Evolutionary conservation across 352 stramenopile species (phyloP).

Genomic region (Aphanomyces cochlioides): DNA sequence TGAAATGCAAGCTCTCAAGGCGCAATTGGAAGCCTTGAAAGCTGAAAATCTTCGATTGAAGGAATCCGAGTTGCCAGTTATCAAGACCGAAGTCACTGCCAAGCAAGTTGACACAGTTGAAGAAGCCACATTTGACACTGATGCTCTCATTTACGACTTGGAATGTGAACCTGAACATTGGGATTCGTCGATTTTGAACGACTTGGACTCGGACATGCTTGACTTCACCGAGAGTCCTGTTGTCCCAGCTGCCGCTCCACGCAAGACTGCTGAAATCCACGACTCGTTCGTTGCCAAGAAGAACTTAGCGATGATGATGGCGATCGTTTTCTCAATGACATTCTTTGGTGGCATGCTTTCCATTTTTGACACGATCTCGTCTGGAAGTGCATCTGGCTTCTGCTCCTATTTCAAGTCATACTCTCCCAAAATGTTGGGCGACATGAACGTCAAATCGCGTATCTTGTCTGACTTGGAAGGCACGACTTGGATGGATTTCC

Average conservation of each 20-base stretch:
- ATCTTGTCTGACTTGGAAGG: slow-evolving; percentile 84
- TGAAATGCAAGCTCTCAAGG: slow-evolving; percentile 67
- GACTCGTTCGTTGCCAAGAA: slow-evolving; percentile 65
- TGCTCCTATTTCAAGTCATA: slow-evolving; percentile 77
- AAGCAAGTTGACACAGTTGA: slow-evolving; percentile 9
- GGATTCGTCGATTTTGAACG: slow-evolving; percentile 31
- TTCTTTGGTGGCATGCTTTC: slow-evolving; percentile 75
- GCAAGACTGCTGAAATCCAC: slow-evolving; percentile 27
- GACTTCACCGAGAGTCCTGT: slow-evolving; percentile 10
- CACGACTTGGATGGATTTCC: slow-evolving; percentile 85
- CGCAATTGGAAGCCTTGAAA: slow-evolving; percentile 68
- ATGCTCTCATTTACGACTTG: slow-evolving; percentile 69
- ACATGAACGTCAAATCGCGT: slow-evolving; percentile 82
- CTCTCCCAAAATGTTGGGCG: slow-evolving; percentile 68
- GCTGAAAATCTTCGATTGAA: slow-evolving; percentile 62
- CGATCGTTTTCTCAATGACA: slow-evolving; percentile 82
- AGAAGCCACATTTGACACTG: slow-evolving; percentile 41
- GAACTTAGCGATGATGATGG: slow-evolving; percentile 87
- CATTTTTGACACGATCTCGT: slow-evolving; percentile 64
- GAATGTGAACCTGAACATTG: slow-evolving; percentile 38
- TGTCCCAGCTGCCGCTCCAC: background rate
- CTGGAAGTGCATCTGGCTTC: slow-evolving; percentile 56
- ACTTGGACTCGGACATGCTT: slow-evolving; percentile 26
- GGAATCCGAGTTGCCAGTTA: slow-evolving; percentile 35
- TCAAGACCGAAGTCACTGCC: slow-evolving; percentile 3